These are phyloP conservation scores for Heritiera fomes DNA, from an alignment of 345 rosid species.

Conservation along the genomic window DNA sequence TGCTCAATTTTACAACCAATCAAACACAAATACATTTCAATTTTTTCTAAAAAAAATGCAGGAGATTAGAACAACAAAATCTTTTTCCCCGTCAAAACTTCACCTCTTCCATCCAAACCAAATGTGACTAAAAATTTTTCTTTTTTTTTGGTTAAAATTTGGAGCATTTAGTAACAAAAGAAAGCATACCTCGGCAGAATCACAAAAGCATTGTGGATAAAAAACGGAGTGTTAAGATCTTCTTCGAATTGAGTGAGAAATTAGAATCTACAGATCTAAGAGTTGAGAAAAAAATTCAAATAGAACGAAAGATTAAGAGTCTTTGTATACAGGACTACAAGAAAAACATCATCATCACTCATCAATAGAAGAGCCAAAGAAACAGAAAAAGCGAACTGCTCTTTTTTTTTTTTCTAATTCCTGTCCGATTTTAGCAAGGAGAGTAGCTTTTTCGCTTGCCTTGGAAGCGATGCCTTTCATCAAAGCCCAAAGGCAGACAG, in stretches of 20 bases:
- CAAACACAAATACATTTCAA: background rate
- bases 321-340: background rate
- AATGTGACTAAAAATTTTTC: too few species aligned
- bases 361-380: background rate
- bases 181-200: slow-evolving; percentile 28
- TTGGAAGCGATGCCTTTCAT: slow-evolving; percentile 52
- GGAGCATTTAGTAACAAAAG: background rate
- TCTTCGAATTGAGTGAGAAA: slow-evolving; percentile 1
- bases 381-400: too few species aligned
- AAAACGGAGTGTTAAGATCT: background rate
- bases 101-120: background rate
- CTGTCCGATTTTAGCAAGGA: slow-evolving; percentile 8
- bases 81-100: background rate
- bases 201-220: slow-evolving; percentile 29
- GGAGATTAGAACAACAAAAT: background rate
- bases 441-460: slow-evolving; percentile 32
- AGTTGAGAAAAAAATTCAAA: background rate
- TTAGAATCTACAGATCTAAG: slow-evolving; percentile 15
- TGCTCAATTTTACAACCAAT: background rate
- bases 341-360: slow-evolving; percentile 22
- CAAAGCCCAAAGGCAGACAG: slow-evolving; percentile 27
- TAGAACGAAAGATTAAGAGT: background rate
- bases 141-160: too few species aligned
- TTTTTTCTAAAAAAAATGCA: background rate
- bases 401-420: background rate